A percentile compares a stretch with the other conserved stretches of the same genome.
phyloP scores from a whole-genome alignment of 768 basidiomycete species.

The Strobilomyces dryophilus region DNA sequence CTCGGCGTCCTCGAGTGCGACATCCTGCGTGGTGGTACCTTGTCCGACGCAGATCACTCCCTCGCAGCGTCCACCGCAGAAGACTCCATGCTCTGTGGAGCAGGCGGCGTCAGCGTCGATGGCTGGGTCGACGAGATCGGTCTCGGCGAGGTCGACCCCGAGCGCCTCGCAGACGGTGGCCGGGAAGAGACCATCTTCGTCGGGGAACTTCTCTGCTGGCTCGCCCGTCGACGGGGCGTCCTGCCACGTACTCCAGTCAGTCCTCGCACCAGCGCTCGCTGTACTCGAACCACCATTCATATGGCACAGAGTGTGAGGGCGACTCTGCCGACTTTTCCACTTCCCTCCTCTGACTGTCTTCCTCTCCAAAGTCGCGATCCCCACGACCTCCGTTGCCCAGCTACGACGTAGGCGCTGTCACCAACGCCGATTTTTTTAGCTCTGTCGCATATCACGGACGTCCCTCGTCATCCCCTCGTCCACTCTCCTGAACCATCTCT shows the following conservation, averaged over 20 bases:
- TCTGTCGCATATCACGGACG: conserved; percentile 26
- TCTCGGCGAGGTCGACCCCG: conserved; percentile 61
- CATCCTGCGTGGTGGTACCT: conserved; percentile 50
- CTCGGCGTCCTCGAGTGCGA: conserved; percentile 70
- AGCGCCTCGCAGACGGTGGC: conserved; percentile 57
- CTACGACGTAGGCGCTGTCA: not conserved
- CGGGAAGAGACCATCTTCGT: conserved; percentile 66
- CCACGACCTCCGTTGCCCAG: conserved; percentile 1
- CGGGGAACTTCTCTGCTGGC: conserved; percentile 66
- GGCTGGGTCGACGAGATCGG: conserved; percentile 50
- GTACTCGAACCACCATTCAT: conserved; percentile 18
- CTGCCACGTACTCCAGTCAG: conserved; percentile 8
- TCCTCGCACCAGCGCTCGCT: conserved; percentile 12
- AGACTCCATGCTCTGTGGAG: conserved; percentile 13
- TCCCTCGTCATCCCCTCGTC: conserved; percentile 30
- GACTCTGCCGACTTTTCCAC: conserved; percentile 20
- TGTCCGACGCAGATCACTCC: conserved; percentile 2
- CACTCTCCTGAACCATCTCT: conserved; percentile 31
- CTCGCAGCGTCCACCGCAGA: conserved; percentile 25
- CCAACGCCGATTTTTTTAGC: conserved; percentile 5
- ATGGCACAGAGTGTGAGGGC: conserved; percentile 14
- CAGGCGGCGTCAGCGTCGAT: conserved; percentile 26
- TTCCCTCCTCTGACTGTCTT: conserved; percentile 24
- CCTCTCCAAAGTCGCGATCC: not conserved
- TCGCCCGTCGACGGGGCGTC: conserved; percentile 46